These are phyloP conservation scores for Castanea crenata DNA, from an alignment of 306 rosid genomes.

Conservation along the genomic window DNA sequence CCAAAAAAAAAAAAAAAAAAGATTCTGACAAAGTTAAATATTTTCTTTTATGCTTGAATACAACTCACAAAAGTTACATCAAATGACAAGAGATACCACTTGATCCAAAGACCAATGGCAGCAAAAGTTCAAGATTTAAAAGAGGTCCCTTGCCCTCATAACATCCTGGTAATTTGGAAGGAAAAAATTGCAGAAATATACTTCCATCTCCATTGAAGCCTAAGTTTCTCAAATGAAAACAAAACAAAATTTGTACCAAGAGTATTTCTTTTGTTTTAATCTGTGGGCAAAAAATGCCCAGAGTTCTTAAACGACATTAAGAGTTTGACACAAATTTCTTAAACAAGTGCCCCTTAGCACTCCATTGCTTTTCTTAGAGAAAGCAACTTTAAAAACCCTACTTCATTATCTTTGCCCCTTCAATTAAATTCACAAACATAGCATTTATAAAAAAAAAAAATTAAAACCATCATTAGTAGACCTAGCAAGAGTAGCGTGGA, in stretches of 20 bases:
- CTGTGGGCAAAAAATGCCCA: no score
- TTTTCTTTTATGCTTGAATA: background rate
- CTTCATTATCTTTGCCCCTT: background rate
- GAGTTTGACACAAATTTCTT: background rate
- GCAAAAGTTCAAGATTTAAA: background rate
- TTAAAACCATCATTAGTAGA: background rate
- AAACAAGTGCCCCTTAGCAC: background rate
- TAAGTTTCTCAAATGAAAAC: background rate
- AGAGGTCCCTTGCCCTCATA: background rate
- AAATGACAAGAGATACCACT: background rate
- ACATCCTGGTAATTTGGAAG: slow-evolving; percentile 3
- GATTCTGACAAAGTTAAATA: slow-evolving; percentile 2
- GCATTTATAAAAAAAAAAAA: background rate
- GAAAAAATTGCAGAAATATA: slow-evolving; percentile 6
- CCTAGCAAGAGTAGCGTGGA: background rate
- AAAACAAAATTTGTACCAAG: background rate
- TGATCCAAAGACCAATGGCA: background rate
- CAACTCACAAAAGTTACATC: background rate
- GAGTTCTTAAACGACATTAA: background rate
- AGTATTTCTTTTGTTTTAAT: background rate
- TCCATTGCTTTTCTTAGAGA: background rate
- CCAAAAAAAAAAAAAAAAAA: background rate
- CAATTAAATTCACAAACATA: background rate
- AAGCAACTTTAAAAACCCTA: background rate
- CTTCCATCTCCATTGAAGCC: background rate